Evolutionary conservation across 331 rosid genomes (phyloP).

Genomic region (Quercus tomentella): DNA sequence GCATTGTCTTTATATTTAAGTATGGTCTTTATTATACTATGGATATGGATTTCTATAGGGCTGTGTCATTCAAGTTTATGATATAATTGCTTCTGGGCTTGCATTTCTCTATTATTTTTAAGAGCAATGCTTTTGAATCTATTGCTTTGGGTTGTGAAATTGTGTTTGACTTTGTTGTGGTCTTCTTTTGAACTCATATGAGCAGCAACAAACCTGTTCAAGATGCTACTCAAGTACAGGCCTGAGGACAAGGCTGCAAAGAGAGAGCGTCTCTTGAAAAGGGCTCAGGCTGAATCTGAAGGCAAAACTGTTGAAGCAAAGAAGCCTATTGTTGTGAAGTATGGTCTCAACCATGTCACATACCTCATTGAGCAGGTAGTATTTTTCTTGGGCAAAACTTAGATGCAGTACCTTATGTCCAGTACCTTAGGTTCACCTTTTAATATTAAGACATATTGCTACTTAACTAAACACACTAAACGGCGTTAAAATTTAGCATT

Average conservation of each 20-base stretch:
- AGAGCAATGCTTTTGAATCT: not conserved
- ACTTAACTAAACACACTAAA: too few relatives aligned
- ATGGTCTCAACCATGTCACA: conserved; percentile 85
- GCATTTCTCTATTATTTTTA: not conserved
- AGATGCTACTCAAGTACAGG: conserved; percentile 82
- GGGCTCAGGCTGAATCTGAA: conserved; percentile 88
- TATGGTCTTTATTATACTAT: not conserved
- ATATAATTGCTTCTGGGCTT: not conserved
- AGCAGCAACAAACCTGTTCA: conserved; percentile 69
- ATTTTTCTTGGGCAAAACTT: too few relatives aligned
- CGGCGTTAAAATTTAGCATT: too few relatives aligned
- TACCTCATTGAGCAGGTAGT: conserved; percentile 83
- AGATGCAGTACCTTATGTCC: too few relatives aligned
- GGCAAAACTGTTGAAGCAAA: conserved; percentile 67
- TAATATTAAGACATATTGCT: too few relatives aligned
- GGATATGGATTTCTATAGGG: not conserved
- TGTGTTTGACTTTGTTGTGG: not conserved
- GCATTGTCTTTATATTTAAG: not conserved
- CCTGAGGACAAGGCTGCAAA: conserved; percentile 82
- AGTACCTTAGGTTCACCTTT: too few relatives aligned
- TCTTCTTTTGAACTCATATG: not conserved
- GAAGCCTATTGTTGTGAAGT: conserved; percentile 81
- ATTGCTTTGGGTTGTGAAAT: not conserved
- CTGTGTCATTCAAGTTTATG: not conserved
- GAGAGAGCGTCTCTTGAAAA: conserved; percentile 71